Conservation (phyloP, 2,329 filamentous ascomycete species). For the Talaromyces sp. region DNA sequence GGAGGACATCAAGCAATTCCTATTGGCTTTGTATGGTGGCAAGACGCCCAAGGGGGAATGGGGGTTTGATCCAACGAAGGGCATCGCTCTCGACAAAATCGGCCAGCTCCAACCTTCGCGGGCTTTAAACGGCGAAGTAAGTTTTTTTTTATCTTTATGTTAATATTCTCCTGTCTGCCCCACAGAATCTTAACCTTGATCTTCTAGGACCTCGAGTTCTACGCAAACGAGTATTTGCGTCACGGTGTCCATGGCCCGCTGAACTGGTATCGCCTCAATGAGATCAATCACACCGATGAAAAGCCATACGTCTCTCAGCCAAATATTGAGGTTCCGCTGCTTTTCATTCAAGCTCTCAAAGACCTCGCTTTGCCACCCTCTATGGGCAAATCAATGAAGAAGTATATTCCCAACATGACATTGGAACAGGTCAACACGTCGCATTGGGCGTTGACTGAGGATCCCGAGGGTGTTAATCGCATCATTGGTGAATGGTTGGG, state of each 20-base stretch:
- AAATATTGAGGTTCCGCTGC: slow-evolving; percentile 54
- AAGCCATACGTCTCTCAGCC: slow-evolving; percentile 29
- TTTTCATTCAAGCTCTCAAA: slow-evolving; percentile 67
- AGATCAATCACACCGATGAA: slow-evolving; percentile 74
- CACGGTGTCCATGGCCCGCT: slow-evolving; percentile 72
- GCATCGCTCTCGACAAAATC: slow-evolving; percentile 60
- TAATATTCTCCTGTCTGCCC: background rate
- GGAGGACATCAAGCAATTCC: slow-evolving; percentile 61
- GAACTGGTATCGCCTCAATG: slow-evolving; percentile 79
- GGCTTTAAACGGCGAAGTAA: slow-evolving; percentile 57
- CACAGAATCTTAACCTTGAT: background rate
- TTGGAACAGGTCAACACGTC: slow-evolving; percentile 59
- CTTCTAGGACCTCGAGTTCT: slow-evolving; percentile 63
- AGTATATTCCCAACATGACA: slow-evolving; percentile 58
- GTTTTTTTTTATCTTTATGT: slow-evolving; percentile 11
- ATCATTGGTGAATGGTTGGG: slow-evolving; percentile 64
- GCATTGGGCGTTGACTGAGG: slow-evolving; percentile 82
- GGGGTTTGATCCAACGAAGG: slow-evolving; percentile 55
- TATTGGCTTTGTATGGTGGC: slow-evolving; percentile 67
- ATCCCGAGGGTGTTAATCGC: slow-evolving; percentile 62
- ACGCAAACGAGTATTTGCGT: slow-evolving; percentile 64
- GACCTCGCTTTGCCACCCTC: slow-evolving; percentile 68
- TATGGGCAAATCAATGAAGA: slow-evolving; percentile 67
- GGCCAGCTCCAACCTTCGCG: slow-evolving; percentile 50
- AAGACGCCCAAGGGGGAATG: slow-evolving; percentile 49